Base-by-base conservation (phyloP, 2,329 filamentous ascomycete species). In the Metarhizium robertsii region DNA sequence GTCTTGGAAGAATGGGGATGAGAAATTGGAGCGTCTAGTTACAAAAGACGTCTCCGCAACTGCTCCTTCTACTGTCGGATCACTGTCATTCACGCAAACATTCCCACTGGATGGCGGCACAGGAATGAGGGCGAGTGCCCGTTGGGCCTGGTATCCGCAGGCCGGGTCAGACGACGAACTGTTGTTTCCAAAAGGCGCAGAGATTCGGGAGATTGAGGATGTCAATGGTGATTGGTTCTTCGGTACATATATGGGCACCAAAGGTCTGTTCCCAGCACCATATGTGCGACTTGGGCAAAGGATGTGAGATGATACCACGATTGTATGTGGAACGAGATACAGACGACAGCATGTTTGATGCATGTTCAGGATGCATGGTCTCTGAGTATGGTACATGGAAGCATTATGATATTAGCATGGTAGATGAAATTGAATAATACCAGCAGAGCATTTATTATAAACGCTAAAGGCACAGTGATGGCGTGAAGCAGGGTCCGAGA, bases 191-290 rank as follows among this genome's bases (percentile, higher is more conserved):
- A 85, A 84, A 52, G 85, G 88, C 10, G 91, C 92, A 0, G 88
- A 94, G 69, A 81, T 97, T 14, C 79, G 79, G 6, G 92, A 97
- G 73, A 83, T 87, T 42, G 87, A 92, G 67, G 88, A 94, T 68
- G 83, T 95, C 50, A 96, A 96, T 67, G 88, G 86, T 18, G 91
- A 96, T 68, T 97, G 92, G 92, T 91, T 81, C 65, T 87, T 86
- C 73, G 92, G 92, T 0, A 84, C 84, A 32, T 96, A 95, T 75
- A 91, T 90, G 72, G 91, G 90, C 0, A 75, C 73, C 29, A 85
- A 83, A 62, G 92, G 90, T 0, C 64, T 96, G 60, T 95, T 96
- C 66, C 92, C 92, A 4, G 85, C 85, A 6, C 80, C 83, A 7
- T 92, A 92, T 76, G 88, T 91, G 30, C 75, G 74, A 61, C 65